phyloP scores from a whole-genome alignment of 2,329 filamentous ascomycete genomes.

The Sporothrix schenckii region DNA sequence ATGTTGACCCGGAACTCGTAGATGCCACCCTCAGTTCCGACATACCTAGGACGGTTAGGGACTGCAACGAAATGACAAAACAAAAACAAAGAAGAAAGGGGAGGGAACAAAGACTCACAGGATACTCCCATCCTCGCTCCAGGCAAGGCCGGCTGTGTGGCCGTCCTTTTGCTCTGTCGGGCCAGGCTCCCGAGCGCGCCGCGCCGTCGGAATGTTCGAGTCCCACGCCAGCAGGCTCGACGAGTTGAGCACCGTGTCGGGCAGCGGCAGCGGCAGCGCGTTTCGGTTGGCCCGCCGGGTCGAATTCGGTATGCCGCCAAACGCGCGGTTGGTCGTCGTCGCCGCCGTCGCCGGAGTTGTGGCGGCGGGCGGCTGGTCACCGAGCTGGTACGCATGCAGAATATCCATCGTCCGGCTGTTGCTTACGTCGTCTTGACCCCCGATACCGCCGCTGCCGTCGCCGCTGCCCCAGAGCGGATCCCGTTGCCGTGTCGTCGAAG shows the following conservation, averaged over 20 bases:
- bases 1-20: constrained; percentile 73
- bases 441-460: not conserved
- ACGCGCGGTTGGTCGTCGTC: not conserved
- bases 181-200: constrained; percentile 35
- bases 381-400: constrained; percentile 28
- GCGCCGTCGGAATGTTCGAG: not conserved
- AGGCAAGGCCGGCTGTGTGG: constrained; percentile 63
- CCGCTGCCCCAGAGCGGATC: not conserved
- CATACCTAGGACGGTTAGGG: constrained; percentile 50
- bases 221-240: constrained; percentile 42
- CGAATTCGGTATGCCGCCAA: not conserved
- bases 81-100: constrained; percentile 29
- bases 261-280: not conserved
- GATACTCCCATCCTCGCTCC: constrained; percentile 63
- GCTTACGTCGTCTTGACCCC: not conserved
- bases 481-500: not conserved
- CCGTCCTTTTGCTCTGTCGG: constrained; percentile 63
- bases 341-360: not conserved
- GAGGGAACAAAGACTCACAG: constrained; percentile 51
- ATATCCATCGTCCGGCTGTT: constrained; percentile 21
- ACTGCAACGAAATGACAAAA: constrained; percentile 33
- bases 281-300: not conserved
- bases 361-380: not conserved
- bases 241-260: constrained; percentile 44
- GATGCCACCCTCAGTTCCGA: constrained; percentile 71